phyloP scores from a whole-genome alignment of 2,329 filamentous ascomycete species.

The Aspergillus ustus region DNA sequence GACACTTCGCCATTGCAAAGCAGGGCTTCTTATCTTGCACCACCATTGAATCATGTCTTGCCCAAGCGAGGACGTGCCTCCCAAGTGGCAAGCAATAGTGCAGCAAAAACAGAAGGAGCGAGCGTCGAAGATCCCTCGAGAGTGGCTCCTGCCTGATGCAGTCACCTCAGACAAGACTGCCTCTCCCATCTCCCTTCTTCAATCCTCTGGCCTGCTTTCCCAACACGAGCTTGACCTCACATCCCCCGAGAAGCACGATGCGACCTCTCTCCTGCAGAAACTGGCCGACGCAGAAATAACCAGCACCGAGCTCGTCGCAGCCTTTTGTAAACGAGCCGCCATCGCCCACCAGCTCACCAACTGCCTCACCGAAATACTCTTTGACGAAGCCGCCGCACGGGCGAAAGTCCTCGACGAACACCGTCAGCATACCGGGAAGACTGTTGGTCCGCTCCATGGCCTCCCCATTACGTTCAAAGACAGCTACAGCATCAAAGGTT shows the following conservation, averaged over 20 bases:
- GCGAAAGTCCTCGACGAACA: background rate
- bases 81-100: background rate
- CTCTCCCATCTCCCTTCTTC: background rate
- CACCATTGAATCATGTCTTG: background rate
- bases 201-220: background rate
- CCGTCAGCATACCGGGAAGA: background rate
- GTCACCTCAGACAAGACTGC: background rate
- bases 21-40: background rate
- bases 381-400: background rate
- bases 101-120: background rate
- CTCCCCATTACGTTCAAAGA: conserved; percentile 8
- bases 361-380: conserved; percentile 2
- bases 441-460: background rate
- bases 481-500: conserved; percentile 1
- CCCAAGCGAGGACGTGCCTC: background rate
- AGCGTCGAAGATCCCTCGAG: background rate
- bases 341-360: conserved; percentile 52
- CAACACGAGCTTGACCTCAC: background rate
- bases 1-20: background rate
- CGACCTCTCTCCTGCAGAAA: too few relatives aligned
- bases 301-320: too few relatives aligned
- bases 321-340: background rate
- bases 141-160: background rate
- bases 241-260: background rate
- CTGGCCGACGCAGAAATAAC: too few relatives aligned